Conservation (phyloP, 371 early-diverging fungal genomes). For the Smittium culicis region DNA sequence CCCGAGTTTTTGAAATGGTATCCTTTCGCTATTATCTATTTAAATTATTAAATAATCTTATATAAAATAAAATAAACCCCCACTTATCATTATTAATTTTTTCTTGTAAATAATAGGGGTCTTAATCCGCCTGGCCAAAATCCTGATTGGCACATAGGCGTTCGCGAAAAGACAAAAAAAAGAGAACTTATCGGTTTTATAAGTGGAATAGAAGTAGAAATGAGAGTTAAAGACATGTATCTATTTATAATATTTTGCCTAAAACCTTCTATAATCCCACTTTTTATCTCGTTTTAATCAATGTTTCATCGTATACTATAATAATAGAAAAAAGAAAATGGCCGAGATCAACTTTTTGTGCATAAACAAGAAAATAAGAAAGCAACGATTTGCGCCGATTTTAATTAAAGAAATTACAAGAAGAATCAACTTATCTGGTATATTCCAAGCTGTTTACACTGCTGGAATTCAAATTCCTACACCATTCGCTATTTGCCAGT, state of each 20-base stretch:
- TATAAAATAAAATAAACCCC: too few species aligned
- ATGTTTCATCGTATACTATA: too few species aligned
- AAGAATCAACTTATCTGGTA: slow-evolving; percentile 77
- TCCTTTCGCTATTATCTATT: too few species aligned
- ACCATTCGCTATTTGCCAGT: slow-evolving; percentile 61
- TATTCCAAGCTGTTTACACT: slow-evolving; percentile 97
- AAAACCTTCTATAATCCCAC: too few species aligned
- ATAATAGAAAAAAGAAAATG: slow-evolving; percentile 50
- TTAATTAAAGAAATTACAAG: slow-evolving; percentile 97
- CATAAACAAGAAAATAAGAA: slow-evolving; percentile 87
- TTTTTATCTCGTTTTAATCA: too few species aligned
- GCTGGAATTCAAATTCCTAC: slow-evolving; percentile 86
- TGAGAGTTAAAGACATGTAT: slow-evolving; percentile 24
- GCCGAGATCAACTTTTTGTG: slow-evolving; percentile 98
- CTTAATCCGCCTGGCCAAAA: slow-evolving; percentile 84
- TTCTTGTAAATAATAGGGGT: slow-evolving; percentile 36
- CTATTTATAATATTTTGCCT: too few species aligned
- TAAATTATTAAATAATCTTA: too few species aligned
- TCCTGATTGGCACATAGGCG: slow-evolving; percentile 78
- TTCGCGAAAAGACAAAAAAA: slow-evolving; percentile 53
- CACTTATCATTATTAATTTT: too few species aligned
- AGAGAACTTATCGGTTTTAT: slow-evolving; percentile 85
- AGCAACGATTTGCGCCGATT: slow-evolving; percentile 93
- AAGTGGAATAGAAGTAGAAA: slow-evolving; percentile 72
- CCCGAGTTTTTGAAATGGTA: slow-evolving; percentile 77